Percentiles rank a stretch among this genome's conserved stretches.
Conservation (phyloP, 2,329 filamentous ascomycete genomes). For the Aureobasidium sp. region DNA sequence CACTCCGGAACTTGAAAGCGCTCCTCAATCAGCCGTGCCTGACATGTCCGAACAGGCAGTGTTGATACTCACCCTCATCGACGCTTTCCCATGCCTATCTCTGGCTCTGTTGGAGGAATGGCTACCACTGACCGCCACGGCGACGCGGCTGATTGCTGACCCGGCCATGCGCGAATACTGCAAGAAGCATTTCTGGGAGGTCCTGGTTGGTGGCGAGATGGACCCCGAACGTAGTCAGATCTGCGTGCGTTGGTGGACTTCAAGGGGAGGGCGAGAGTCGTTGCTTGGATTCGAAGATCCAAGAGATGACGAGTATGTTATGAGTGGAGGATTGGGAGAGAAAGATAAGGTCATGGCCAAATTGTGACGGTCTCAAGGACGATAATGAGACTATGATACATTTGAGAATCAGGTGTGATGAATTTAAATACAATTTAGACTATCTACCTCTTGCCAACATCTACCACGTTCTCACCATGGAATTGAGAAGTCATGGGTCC, state of each 20-base stretch:
- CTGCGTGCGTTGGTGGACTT: conserved; percentile 82
- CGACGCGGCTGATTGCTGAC: conserved; percentile 60
- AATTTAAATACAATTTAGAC: background rate
- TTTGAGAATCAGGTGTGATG: background rate
- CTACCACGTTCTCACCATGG: background rate
- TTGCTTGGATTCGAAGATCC: conserved; percentile 42
- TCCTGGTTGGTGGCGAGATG: conserved; percentile 75
- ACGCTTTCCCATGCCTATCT: conserved; percentile 68
- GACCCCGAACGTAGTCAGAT: conserved; percentile 75
- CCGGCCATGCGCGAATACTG: conserved; percentile 56
- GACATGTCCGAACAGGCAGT: conserved; percentile 71
- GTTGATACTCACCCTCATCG: conserved; percentile 68
- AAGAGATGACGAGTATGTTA: conserved; percentile 32
- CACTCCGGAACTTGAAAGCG: conserved; percentile 15
- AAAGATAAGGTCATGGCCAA: conserved; percentile 10
- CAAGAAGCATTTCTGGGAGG: conserved; percentile 69
- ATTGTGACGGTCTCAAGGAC: background rate
- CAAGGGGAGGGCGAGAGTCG: conserved; percentile 52
- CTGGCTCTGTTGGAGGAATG: conserved; percentile 69
- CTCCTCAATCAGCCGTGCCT: conserved; percentile 22
- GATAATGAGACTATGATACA: background rate
- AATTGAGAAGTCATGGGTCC: too few species aligned
- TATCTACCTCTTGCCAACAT: background rate
- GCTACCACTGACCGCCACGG: conserved; percentile 63
- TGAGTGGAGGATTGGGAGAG: conserved; percentile 49